Evolutionary conservation across 2,329 filamentous ascomycete species (phyloP).

Genomic region (Rasamsonia emersonii): DNA sequence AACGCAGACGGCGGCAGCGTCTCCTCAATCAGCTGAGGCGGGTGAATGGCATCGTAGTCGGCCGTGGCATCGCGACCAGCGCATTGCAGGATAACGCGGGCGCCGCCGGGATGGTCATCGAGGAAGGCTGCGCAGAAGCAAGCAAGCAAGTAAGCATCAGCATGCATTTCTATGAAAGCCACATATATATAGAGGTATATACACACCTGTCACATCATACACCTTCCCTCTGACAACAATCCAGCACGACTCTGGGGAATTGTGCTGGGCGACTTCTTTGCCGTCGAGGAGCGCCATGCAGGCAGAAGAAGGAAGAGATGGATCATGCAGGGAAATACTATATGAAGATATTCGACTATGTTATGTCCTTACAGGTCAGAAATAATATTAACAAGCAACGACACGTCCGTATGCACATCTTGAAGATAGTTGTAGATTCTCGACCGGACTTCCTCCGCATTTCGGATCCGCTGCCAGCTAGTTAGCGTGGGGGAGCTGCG

Average conservation of each 20-base stretch:
- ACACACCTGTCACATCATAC: conserved; percentile 39
- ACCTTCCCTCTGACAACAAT: conserved; percentile 44
- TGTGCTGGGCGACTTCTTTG: conserved; percentile 43
- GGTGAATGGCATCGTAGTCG: conserved; percentile 28
- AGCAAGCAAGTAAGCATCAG: neutral
- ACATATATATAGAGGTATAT: neutral
- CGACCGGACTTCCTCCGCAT: too few species aligned
- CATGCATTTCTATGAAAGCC: neutral
- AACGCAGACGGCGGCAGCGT: conserved; percentile 17
- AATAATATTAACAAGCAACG: too few species aligned
- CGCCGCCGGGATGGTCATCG: conserved; percentile 25
- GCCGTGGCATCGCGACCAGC: conserved; percentile 28
- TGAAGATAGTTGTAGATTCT: too few species aligned
- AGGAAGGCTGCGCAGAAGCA: conserved; percentile 25
- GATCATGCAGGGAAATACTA: conserved; percentile 23
- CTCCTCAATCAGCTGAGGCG: conserved; percentile 20
- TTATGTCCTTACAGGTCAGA: too few species aligned
- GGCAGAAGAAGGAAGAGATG: too few species aligned
- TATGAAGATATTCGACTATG: too few species aligned
- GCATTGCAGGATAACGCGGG: conserved; percentile 22
- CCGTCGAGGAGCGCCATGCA: too few species aligned
- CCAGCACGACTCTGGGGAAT: conserved; percentile 42
- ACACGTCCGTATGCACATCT: too few species aligned
- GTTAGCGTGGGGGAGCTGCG: too few species aligned
- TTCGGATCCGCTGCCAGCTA: too few species aligned